Evolutionary conservation across 78 protist species (phyloP).

Genomic region (Anaeramoeba ignava): DNA sequence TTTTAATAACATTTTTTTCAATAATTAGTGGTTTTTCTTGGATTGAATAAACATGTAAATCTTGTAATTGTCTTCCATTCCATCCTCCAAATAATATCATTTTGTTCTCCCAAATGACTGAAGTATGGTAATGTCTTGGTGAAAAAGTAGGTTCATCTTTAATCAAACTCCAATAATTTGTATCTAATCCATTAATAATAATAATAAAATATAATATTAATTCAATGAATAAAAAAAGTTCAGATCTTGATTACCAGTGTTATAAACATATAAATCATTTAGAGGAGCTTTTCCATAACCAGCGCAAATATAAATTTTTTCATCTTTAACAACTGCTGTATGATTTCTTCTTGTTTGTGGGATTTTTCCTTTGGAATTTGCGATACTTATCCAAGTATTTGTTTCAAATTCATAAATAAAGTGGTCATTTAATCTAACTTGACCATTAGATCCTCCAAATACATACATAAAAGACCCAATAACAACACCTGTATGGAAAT

Average conservation of each 20-base stretch:
- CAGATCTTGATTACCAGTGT: no score
- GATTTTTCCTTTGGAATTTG: not conserved
- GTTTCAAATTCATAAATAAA: not conserved
- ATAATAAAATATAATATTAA: no score
- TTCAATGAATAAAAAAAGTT: no score
- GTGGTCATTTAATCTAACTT: not conserved
- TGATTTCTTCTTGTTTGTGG: conserved; percentile 1
- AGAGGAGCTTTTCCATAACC: not conserved
- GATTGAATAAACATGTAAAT: not conserved
- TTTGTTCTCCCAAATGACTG: not conserved
- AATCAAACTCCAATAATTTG: not conserved
- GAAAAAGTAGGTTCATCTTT: not conserved
- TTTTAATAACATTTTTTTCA: not conserved
- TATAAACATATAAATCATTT: not conserved
- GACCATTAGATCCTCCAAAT: not conserved
- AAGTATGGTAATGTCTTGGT: not conserved
- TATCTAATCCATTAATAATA: no score
- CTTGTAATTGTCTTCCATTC: not conserved
- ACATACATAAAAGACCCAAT: not conserved
- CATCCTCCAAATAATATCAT: not conserved
- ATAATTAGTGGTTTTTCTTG: not conserved
- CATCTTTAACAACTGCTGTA: not conserved
- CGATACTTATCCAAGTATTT: not conserved
- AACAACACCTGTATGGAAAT: not conserved
- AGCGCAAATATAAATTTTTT: not conserved